Percentiles rank a stretch among this genome's conserved stretches.
phyloP scores from a whole-genome alignment of 129 eudicot species.

The Heracleum sosnowskyi region DNA sequence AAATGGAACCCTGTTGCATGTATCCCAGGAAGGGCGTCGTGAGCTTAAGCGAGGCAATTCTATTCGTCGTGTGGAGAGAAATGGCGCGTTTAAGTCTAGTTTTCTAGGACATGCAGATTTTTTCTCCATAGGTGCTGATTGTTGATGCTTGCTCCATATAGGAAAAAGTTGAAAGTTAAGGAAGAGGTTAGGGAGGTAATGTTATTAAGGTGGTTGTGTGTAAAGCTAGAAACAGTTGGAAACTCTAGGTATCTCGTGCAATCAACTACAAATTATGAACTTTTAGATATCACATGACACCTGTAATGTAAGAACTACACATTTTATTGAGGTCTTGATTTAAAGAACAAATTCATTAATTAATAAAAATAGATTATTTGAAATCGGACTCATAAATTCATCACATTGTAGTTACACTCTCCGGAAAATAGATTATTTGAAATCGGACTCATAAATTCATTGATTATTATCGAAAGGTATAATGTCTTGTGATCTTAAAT shows the following conservation, averaged over 20 bases:
- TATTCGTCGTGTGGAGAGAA: slow-evolving; percentile 47
- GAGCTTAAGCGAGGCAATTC: slow-evolving; percentile 5
- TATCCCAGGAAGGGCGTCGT: slow-evolving; percentile 29
- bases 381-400: too few species aligned
- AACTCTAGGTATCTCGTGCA: slow-evolving; percentile 16
- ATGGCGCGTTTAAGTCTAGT: slow-evolving; percentile 56
- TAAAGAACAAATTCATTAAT: too few species aligned
- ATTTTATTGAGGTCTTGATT: background rate
- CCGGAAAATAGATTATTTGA: too few species aligned
- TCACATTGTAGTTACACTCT: too few species aligned
- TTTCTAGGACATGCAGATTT: slow-evolving; percentile 36
- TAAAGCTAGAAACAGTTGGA: slow-evolving; percentile 11
- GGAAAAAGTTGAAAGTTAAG: background rate
- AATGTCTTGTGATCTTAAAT: too few species aligned
- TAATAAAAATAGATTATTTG: too few species aligned
- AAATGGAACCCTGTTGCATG: slow-evolving; percentile 16
- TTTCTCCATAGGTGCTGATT: slow-evolving; percentile 23
- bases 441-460: too few species aligned
- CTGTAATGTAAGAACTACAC: background rate
- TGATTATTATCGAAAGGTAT: too few species aligned
- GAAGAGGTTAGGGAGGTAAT: background rate
- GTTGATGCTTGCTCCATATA: slow-evolving; percentile 22
- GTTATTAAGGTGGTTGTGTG: slow-evolving; percentile 1
- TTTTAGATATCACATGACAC: slow-evolving; percentile 1
- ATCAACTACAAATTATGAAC: background rate